Base-by-base conservation (phyloP, 1,284 basidiomycete species). In the Cerrena zonata region DNA sequence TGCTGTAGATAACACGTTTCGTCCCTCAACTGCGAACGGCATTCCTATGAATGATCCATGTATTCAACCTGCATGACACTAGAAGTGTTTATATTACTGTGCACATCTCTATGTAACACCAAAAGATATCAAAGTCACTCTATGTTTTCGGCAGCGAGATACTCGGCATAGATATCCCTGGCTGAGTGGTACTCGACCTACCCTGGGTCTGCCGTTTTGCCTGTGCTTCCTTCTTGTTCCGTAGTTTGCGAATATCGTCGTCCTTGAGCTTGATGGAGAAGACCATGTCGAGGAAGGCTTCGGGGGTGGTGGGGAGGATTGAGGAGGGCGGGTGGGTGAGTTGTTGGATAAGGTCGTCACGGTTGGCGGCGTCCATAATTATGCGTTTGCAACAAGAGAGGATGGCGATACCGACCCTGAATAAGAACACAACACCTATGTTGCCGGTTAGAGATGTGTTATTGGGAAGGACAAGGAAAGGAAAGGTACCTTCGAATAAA, bases 321-420 rank as follows among this genome's bases (percentile, higher is more conserved):
- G 71, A 65, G 1, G 74, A 60, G 21, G 83, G 78, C 1, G 80
- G 86, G 30, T 66, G 79, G 27, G 65, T 68, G 34, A 86, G 76
- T 54, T 73, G 59, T 23, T 70, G 64, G 34, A 89, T 68, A 30
- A 77, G 69, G n/a, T 74, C 64, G 39, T 77, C 71, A 58, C 78
- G 72, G 26, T 72, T 71, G 4, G 70, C 69, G 37, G 75, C 65
- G 50, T 80, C 77, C n/a, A 83, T 65, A 1, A 87, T 62, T 36
- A 73, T 69, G 48, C 79, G 78, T 22, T 87, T 81, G 50, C 80
- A 79, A 58, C 82, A 81, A 34, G 75, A 71, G 43, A 93, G 65
- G 46, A 97, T 70, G 0, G 89, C 85, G 4, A 96, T 72, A 0
- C 84, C 89, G 2, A 91, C 76, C 12, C 92, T 84, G 61, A 94